Evolutionary conservation across 768 basidiomycete genomes (phyloP).

Genomic region (Leccinum subgranulosum): DNA sequence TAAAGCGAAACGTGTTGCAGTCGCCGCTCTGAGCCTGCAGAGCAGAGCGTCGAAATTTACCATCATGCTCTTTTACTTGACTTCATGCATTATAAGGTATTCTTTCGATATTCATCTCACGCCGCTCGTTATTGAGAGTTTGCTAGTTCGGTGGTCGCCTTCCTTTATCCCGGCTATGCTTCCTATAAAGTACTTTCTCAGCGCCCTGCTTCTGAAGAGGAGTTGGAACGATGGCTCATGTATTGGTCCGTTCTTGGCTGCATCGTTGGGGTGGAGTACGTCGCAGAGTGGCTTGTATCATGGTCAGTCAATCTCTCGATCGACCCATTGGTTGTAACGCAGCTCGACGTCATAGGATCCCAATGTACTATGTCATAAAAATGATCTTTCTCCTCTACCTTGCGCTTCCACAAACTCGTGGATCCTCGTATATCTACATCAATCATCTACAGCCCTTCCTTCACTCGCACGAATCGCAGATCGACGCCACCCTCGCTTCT

Average conservation of each 20-base stretch:
- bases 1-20: constrained; percentile 12
- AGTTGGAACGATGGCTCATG: constrained; percentile 94
- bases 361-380: constrained; percentile 83
- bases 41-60: constrained; percentile 1
- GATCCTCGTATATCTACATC: constrained; percentile 82
- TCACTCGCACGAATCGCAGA: constrained; percentile 74
- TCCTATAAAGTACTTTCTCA: constrained; percentile 94
- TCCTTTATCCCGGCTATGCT: constrained; percentile 91
- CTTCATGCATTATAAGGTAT: constrained; percentile 41
- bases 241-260: constrained; percentile 93
- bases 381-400: constrained; percentile 85
- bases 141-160: constrained; percentile 65
- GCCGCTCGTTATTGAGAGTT: background rate
- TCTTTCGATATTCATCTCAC: constrained; percentile 27
- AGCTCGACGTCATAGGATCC: constrained; percentile 56
- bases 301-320: constrained; percentile 53
- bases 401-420: constrained; percentile 84
- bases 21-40: background rate
- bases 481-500: constrained; percentile 75
- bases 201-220: constrained; percentile 79
- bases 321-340: constrained; percentile 9
- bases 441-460: constrained; percentile 82
- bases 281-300: constrained; percentile 83
- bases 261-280: constrained; percentile 76
- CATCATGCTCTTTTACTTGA: constrained; percentile 42